These are phyloP conservation scores for Penicillium brasilianum DNA, from an alignment of 2,329 filamentous ascomycete genomes.

Conservation along the genomic window DNA sequence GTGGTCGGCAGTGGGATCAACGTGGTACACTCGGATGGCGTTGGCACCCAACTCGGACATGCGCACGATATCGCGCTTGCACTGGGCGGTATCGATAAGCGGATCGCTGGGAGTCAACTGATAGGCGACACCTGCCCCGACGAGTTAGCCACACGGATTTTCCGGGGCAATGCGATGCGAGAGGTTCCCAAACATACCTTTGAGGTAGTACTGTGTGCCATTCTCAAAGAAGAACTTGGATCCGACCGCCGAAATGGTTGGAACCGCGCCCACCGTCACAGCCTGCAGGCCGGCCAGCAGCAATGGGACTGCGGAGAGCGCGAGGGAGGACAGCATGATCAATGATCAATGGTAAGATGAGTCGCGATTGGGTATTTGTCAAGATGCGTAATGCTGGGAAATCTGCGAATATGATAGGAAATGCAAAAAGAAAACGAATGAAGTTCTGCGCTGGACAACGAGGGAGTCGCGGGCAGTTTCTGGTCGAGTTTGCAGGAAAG, in stretches of 20 bases:
- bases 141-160: constrained; percentile 8
- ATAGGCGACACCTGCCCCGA: constrained; percentile 71
- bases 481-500: constrained; percentile 8
- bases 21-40: constrained; percentile 85
- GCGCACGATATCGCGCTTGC: constrained; percentile 72
- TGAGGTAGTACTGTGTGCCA: constrained; percentile 82
- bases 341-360: constrained; percentile 4
- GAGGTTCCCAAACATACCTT: constrained; percentile 60
- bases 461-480: constrained; percentile 14
- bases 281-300: constrained; percentile 37
- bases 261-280: constrained; percentile 49
- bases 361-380: constrained; percentile 1
- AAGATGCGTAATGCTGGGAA: constrained; percentile 2
- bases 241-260: constrained; percentile 66
- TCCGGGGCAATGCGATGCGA: constrained; percentile 1
- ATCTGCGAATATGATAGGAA: background rate
- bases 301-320: constrained; percentile 25
- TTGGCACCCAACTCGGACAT: constrained; percentile 85
- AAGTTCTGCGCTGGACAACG: constrained; percentile 14
- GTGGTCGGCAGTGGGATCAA: constrained; percentile 74
- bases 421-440: constrained; percentile 3
- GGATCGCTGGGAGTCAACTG: constrained; percentile 72
- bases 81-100: constrained; percentile 75
- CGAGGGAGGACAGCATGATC: constrained; percentile 31
- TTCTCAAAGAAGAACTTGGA: constrained; percentile 85